These are phyloP conservation scores for Pythium insidiosum DNA, from an alignment of 352 stramenopile species.

Conservation along the genomic window DNA sequence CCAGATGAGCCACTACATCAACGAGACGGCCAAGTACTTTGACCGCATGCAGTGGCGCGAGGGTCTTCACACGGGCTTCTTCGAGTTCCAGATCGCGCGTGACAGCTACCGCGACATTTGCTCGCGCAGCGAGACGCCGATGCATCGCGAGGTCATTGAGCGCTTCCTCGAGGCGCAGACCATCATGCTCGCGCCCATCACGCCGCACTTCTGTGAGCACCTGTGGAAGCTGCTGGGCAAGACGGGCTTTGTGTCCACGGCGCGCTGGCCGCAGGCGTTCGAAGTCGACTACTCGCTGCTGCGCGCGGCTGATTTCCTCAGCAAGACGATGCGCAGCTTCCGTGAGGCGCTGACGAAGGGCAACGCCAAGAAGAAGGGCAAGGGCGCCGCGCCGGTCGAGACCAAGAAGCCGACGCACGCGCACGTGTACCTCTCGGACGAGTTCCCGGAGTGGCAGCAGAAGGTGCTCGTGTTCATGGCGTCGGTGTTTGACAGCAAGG, in stretches of 20 bases:
- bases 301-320: constrained; percentile 90
- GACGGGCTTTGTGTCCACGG: constrained; percentile 85
- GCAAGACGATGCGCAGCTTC: constrained; percentile 89
- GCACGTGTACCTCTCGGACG: constrained; percentile 79
- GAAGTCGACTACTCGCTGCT: constrained; percentile 91
- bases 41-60: constrained; percentile 93
- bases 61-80: constrained; percentile 97
- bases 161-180: constrained; percentile 92
- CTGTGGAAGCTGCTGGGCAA: constrained; percentile 92
- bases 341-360: constrained; percentile 79
- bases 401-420: constrained; percentile 86
- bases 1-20: constrained; percentile 96
- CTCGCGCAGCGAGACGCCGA: constrained; percentile 58
- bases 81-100: constrained; percentile 97
- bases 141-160: constrained; percentile 91
- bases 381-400: constrained; percentile 71
- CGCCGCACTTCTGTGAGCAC: constrained; percentile 92
- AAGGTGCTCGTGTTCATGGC: constrained; percentile 81
- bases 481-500: constrained; percentile 31
- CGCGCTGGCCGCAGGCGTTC: constrained; percentile 76
- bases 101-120: constrained; percentile 98
- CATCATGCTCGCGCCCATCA: constrained; percentile 95
- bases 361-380: constrained; percentile 84
- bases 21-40: constrained; percentile 82
- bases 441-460: constrained; percentile 83